These are phyloP conservation scores for Tricholoma flavovirens DNA, from an alignment of 768 basidiomycete genomes.

Conservation along the genomic window DNA sequence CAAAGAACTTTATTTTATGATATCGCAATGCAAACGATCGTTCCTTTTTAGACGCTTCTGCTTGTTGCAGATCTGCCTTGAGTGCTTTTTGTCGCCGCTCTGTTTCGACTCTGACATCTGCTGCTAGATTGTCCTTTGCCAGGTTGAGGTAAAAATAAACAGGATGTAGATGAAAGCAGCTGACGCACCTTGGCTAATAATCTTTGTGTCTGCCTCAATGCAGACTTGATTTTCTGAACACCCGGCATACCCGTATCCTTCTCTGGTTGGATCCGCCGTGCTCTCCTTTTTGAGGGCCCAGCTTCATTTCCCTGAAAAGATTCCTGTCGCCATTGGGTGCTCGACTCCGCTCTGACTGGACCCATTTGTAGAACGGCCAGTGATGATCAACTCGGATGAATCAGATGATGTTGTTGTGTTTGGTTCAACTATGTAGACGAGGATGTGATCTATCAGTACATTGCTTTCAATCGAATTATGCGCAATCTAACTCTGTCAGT, in stretches of 20 bases:
- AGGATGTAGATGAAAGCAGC: neutral
- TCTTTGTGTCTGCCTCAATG: conserved; percentile 76
- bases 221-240: conserved; percentile 81
- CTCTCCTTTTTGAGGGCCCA: conserved; percentile 21
- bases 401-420: too few relatives aligned
- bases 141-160: neutral
- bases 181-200: conserved; percentile 68
- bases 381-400: neutral
- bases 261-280: conserved; percentile 16
- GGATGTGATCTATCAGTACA: too few relatives aligned
- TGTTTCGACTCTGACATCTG: conserved; percentile 75
- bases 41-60: conserved; percentile 61
- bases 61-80: conserved; percentile 64
- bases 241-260: conserved; percentile 46
- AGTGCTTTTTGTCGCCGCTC: conserved; percentile 74
- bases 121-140: conserved; percentile 69
- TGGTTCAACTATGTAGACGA: too few relatives aligned
- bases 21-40: conserved; percentile 71
- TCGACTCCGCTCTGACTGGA: conserved; percentile 14
- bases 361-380: conserved; percentile 14
- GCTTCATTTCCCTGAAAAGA: conserved; percentile 10
- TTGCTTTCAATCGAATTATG: conserved; percentile 28
- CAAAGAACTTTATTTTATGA: conserved; percentile 93
- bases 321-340: conserved; percentile 3
- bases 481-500: conserved; percentile 50